Evolutionary conservation across 2,329 filamentous ascomycete species (phyloP), one percentile per base, ranked within the genome.

Genomic region (Myriosclerotinia scirpicola): DNA sequence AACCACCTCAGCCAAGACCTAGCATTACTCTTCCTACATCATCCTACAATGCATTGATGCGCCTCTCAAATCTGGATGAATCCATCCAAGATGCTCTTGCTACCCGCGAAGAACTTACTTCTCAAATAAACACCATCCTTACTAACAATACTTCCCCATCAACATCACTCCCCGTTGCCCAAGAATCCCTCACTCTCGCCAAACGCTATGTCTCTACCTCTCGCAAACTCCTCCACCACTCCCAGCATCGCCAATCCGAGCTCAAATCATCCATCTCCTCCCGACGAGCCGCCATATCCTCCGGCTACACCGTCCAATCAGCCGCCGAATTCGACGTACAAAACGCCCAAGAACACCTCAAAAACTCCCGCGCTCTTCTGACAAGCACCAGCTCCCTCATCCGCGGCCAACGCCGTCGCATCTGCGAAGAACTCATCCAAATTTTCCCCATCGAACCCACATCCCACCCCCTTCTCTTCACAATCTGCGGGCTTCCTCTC

Each of bases 41-140:
- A 0, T 93, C 93, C 0, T 97, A 96, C 77, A 93, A 92, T 74
- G 87, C 91, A 2, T 81, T 98, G 26, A 94, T 97, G 88, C 89
- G 91, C 68, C 82, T 98, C 14, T 89, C 91, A 7, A 97, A 93
- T 67, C 83, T 98, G 20, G 92, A 97, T 69, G 91, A 90, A 75
- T 96, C 93, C 65, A 91, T 97, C 34, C 92, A 96, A 75, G 94
- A 98, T 77, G 93, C 93, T 1, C 80, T 97, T 12, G 85, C 88
- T 1, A 96, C 92, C 0, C 87, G 90, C 17, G 87, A 90, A 68
- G 83, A 84, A 64, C 82, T 98, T 11, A 87, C 91, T 58, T 79
- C 83, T n/a, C 91, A 97, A 70, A 96, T 97, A 70, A 91, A 91
- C 70, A 76, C 81, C 0, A 78, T 87, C 0, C 76, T 88, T 5